phyloP scores from a whole-genome alignment of 2,329 filamentous ascomycete species.

The Albophoma yamanashiensis region DNA sequence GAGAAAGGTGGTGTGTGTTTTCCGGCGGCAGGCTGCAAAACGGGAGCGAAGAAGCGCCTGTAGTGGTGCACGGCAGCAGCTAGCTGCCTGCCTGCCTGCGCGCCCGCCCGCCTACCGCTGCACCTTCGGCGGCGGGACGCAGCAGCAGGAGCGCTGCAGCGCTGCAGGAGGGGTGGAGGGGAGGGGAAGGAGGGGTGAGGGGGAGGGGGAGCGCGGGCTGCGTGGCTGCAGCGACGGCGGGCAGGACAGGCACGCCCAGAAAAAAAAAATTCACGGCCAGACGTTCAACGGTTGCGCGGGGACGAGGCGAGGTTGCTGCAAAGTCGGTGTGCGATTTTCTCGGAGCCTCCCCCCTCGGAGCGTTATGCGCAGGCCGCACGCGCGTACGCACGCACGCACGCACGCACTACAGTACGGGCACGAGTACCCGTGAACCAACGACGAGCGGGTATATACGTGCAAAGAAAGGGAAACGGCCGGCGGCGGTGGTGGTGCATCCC shows the following conservation, averaged over 20 bases:
- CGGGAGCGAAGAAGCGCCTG: neutral
- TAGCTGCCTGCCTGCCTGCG: neutral
- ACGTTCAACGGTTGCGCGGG: neutral
- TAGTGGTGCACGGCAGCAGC: neutral
- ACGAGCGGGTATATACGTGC: neutral
- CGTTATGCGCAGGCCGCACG: neutral
- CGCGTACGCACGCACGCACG: too few relatives aligned
- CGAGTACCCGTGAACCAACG: neutral
- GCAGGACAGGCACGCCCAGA: neutral
- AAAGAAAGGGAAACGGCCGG: neutral
- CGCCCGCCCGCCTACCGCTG: neutral
- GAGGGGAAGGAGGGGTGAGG: neutral
- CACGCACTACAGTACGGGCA: too few relatives aligned
- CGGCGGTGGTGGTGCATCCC: neutral
- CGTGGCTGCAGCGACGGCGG: neutral
- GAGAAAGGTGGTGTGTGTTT: slow-evolving; percentile 3
- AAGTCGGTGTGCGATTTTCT: neutral
- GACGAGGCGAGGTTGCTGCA: neutral
- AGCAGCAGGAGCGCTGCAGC: neutral
- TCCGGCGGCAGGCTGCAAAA: neutral
- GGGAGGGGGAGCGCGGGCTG: neutral
- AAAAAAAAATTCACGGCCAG: neutral
- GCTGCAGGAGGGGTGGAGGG: neutral
- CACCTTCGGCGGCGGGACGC: neutral
- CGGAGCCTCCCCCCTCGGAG: neutral